Percentiles rank a stretch among this genome's conserved stretches.
Evolutionary conservation across 306 rosid genomes (phyloP).

Genomic region (Ceratonia siliqua): DNA sequence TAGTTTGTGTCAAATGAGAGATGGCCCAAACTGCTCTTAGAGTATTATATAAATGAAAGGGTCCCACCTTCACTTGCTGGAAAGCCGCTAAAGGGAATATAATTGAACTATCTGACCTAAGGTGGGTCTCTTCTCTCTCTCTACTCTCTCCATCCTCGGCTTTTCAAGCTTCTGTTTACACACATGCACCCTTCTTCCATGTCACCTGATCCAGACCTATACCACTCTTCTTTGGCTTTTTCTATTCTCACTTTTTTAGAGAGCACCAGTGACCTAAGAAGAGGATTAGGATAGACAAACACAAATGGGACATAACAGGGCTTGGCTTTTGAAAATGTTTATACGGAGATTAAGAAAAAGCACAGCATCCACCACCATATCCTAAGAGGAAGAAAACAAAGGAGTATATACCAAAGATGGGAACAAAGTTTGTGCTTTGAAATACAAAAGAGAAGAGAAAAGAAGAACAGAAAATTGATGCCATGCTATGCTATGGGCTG

Average conservation of each 20-base stretch:
- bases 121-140: not conserved
- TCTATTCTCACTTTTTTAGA: not conserved
- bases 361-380: not conserved
- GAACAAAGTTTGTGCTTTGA: conserved; percentile 14
- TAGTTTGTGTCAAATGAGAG: conserved; percentile 40
- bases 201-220: not conserved
- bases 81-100: conserved; percentile 50
- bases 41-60: not conserved
- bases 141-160: not conserved
- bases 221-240: not conserved
- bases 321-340: no score
- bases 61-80: conserved; percentile 48
- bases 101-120: conserved; percentile 30
- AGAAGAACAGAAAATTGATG: not conserved
- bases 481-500: not conserved
- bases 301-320: no score
- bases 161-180: conserved; percentile 24
- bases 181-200: conserved; percentile 25
- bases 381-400: not conserved
- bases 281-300: no score
- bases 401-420: not conserved
- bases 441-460: not conserved
- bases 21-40: conserved; percentile 33
- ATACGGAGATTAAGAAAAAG: no score
- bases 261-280: no score